These are phyloP conservation scores for Kluyveromyces dobzhanskii DNA, from an alignment of 805 yeast genomes.

Conservation along the genomic window DNA sequence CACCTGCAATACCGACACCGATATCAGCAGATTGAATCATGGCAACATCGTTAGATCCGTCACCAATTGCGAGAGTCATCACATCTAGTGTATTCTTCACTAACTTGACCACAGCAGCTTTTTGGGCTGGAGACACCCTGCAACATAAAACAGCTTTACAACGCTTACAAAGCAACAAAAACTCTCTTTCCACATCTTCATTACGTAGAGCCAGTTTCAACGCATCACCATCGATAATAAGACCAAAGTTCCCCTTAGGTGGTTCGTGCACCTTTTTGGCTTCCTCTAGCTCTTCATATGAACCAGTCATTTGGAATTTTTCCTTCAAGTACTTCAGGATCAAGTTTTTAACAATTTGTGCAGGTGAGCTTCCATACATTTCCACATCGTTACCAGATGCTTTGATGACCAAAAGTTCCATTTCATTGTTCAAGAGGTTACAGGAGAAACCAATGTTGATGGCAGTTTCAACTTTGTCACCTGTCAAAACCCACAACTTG, in stretches of 20 bases:
- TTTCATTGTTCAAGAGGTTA: slow-evolving; percentile 63
- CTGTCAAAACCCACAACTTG: slow-evolving; percentile 79
- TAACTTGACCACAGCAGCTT: slow-evolving; percentile 72
- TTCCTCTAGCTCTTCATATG: slow-evolving; percentile 44
- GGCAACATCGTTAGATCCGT: slow-evolving; percentile 84
- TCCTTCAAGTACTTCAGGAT: slow-evolving; percentile 45
- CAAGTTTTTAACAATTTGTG: slow-evolving; percentile 37
- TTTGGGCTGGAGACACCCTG: slow-evolving; percentile 83
- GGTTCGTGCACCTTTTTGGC: slow-evolving; percentile 55
- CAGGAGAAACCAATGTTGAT: slow-evolving; percentile 83
- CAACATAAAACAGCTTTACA: slow-evolving; percentile 80
- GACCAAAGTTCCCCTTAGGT: slow-evolving; percentile 59
- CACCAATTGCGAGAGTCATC: slow-evolving; percentile 84
- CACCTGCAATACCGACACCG: slow-evolving; percentile 88
- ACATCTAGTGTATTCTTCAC: slow-evolving; percentile 70
- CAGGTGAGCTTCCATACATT: slow-evolving; percentile 33
- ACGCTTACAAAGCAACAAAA: slow-evolving; percentile 64
- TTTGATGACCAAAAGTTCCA: slow-evolving; percentile 59
- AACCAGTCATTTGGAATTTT: slow-evolving; percentile 51
- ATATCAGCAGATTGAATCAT: slow-evolving; percentile 86
- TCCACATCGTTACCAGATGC: slow-evolving; percentile 45
- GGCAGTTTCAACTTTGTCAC: slow-evolving; percentile 87
- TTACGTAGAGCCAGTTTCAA: slow-evolving; percentile 43
- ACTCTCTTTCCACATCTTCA: slow-evolving; percentile 43
- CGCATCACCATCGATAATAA: slow-evolving; percentile 77